phyloP scores from a whole-genome alignment of 805 yeast genomes.

The Trichomonascus vanleenenianus region DNA sequence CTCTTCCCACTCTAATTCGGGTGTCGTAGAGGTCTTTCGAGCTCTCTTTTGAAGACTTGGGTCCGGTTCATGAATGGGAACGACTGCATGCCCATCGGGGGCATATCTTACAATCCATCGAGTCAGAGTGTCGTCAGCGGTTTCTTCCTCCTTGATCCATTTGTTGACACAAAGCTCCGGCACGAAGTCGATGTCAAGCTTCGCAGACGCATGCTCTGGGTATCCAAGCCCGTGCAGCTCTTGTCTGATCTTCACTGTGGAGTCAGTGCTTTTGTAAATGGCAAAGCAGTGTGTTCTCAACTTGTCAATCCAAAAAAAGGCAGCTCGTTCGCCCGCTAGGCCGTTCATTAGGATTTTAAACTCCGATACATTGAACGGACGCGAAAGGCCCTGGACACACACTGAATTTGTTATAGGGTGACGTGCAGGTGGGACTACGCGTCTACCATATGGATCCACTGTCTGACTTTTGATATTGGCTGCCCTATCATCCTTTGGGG shows the following conservation, averaged over 20 bases:
- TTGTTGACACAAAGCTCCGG: background rate
- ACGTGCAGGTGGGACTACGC: too few species aligned
- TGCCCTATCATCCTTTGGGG: too few species aligned
- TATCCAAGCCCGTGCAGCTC: background rate
- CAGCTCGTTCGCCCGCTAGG: background rate
- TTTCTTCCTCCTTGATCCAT: background rate
- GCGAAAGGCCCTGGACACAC: background rate
- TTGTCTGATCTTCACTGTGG: background rate
- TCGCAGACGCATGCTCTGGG: background rate
- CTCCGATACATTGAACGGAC: background rate
- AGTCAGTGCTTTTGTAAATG: background rate
- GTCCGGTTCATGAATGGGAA: background rate
- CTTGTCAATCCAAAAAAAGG: slow-evolving; percentile 1
- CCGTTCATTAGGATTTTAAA: background rate
- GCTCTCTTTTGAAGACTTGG: background rate
- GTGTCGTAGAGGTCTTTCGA: background rate
- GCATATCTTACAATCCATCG: background rate
- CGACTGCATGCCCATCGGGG: background rate
- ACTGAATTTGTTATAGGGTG: background rate
- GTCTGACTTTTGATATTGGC: too few species aligned
- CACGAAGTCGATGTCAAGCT: background rate
- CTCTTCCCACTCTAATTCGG: background rate
- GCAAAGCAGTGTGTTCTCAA: slow-evolving; percentile 2
- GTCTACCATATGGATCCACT: too few species aligned
- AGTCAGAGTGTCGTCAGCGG: background rate